Base-by-base conservation (phyloP, 305 asterid species). In the Fraxinus ornus region DNA sequence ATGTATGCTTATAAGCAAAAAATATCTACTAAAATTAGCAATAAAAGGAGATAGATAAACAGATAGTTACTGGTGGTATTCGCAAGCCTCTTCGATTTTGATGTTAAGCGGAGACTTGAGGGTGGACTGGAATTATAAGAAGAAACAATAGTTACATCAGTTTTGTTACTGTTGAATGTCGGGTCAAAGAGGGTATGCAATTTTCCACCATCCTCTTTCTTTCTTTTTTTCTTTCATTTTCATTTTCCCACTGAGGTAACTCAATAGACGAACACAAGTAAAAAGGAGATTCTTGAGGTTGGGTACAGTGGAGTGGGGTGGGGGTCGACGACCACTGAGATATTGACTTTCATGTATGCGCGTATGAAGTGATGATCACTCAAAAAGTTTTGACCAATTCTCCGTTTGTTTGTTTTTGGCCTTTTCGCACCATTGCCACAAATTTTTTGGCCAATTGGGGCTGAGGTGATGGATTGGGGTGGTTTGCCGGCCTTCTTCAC, bases 181-280 rank as follows among this genome's bases (percentile, higher is more conserved):
- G 74, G 74, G 74, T 66, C 74, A 66, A 66, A 66, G 74, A 66
- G 24, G 36, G 74, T 36, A 66, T 15, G 15, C 73, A 66, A 66
- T 66, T 66, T 28, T 66, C 74, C 74, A 66, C 74, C 74, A 24
- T 66, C 7, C 5, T 3, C 4, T 30, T 30, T 30, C 3, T 30
- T 30, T 30, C 3, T 30, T 32, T 10, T 12, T 24, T 35, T 7
- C 2, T 68, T 9, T 28, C 39, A 68, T 68, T 68, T 68, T 68
- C 75, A 1, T 68, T 68, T 28, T 28, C 26, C 74, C 33, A 66
- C 74, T 5, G 74, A 9, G 17, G 74, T 9, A 9, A 66, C 64
- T 55, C 24, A 55, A 55, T 55, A 1, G 64, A 66, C 36, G 30
- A 4, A 60, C 32, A 22, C 71, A 60, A 3, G 36, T 26, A 32